Evolutionary conservation across 2,329 filamentous ascomycete genomes (phyloP), one percentile per base, ranked within the genome.

Genomic region (Ceratocystis lukuohia): DNA sequence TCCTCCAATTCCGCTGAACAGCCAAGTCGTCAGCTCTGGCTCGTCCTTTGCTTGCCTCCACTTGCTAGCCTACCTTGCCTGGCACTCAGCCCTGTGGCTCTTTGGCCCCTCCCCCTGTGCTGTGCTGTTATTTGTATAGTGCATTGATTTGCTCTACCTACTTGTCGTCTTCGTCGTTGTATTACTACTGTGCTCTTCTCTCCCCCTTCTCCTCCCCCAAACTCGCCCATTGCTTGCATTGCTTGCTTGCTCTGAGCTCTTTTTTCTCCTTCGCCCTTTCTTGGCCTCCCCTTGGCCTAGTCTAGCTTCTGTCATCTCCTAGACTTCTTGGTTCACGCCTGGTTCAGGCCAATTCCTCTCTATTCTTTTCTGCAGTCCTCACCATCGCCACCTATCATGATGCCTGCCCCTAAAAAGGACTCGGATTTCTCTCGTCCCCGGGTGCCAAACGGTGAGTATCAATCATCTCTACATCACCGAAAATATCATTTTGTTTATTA

Each of bases 391-490:
- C 61, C 65, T 33, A 44, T 33, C 69, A 73, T 72, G 22, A 77
- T 77, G 76, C 74, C 76, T 66, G 70, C 71, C 62, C 71, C 74
- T 22, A 77, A 76, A 73, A 77, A 77, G 70, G 76, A 78, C 61
- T 67, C 67, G 41, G 67, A 72, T 68, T 72, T 67, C 64, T 66
- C 63, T 64, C 59, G 68, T 56, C 70, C 71, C 65, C 73, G 73
- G 44, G 68, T 68, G 66, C 76, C 76, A 62, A 78, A 77, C 67
- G 76, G 76, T 77, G 69, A 62, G 71, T 72, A 57, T 41, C 53
- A 30, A 12, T n/a, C 20, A 15, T 33, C 8, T 33, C 12, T 10
- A 25, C 17, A 25, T 33, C n/a, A 25, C 22, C 48, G 37, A 41
- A 12, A 41, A 70, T 71, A 61, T 69, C 61, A 12, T 46, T 44